Conservation (phyloP, 148 eudicot species). For the Fagopyrum esculentum region DNA sequence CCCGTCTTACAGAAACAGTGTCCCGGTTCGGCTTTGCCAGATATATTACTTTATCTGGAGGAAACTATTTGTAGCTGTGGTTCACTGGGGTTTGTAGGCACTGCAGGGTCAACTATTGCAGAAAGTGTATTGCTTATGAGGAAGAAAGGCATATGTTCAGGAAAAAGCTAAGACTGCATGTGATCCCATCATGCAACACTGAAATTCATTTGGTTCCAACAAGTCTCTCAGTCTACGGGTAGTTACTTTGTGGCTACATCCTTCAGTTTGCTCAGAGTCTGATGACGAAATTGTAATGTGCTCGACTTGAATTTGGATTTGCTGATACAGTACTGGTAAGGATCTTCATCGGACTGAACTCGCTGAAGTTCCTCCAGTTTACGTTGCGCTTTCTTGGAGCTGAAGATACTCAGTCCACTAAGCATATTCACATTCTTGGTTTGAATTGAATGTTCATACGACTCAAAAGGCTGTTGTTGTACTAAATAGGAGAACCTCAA, state of each 20-base stretch:
- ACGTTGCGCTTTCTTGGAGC: neutral
- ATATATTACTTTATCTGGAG: constrained; percentile 34
- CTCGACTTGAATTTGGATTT: neutral
- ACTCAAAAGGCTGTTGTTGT: neutral
- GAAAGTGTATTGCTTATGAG: constrained; percentile 41
- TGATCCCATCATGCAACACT: neutral
- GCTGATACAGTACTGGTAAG: neutral
- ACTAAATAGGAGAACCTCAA: neutral
- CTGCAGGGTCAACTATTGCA: constrained; percentile 46
- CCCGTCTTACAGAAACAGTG: constrained; percentile 10
- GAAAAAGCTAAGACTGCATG: constrained; percentile 4
- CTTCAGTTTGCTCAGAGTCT: neutral
- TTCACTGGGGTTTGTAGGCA: constrained; percentile 43
- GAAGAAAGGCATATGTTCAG: constrained; percentile 25
- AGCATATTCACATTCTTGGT: neutral
- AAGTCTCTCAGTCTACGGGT: neutral
- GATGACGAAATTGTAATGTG: neutral
- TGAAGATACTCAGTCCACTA: neutral
- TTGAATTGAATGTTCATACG: neutral
- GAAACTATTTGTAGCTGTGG: constrained; percentile 41
- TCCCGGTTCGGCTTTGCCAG: constrained; percentile 18
- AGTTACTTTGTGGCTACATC: neutral
- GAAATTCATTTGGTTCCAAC: neutral
- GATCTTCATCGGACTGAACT: neutral
- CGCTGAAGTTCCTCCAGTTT: neutral